Conservation (phyloP, 1,139 yeast genomes). For the Torulaspora pretoriensis region DNA sequence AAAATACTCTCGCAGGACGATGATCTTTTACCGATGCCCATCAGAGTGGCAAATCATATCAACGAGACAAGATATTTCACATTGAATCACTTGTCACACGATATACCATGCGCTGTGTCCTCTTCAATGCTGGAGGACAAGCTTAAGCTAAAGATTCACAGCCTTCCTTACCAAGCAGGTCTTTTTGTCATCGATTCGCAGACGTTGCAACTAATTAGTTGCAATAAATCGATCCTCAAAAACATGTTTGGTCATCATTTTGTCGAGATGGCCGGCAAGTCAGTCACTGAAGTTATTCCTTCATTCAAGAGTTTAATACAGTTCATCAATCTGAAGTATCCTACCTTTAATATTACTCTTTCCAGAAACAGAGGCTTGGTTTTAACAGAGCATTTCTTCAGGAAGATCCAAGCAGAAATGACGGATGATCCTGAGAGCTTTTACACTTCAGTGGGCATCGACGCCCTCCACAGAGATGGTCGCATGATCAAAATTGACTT, state of each 20-base stretch:
- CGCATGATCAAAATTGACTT: slow-evolving; percentile 61
- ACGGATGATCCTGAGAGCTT: slow-evolving; percentile 38
- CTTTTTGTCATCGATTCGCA: slow-evolving; percentile 55
- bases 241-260: slow-evolving; percentile 66
- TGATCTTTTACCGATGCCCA: slow-evolving; percentile 38
- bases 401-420: slow-evolving; percentile 46
- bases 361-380: slow-evolving; percentile 48
- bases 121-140: slow-evolving; percentile 50
- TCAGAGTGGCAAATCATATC: slow-evolving; percentile 42
- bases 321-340: slow-evolving; percentile 45
- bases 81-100: slow-evolving; percentile 42
- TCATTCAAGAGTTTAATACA: slow-evolving; percentile 53
- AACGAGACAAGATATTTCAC: slow-evolving; percentile 63
- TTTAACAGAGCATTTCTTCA: slow-evolving; percentile 83
- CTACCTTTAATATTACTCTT: slow-evolving; percentile 37
- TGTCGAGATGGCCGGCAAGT: slow-evolving; percentile 47
- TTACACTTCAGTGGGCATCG: slow-evolving; percentile 60
- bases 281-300: slow-evolving; percentile 61
- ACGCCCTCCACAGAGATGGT: slow-evolving; percentile 70
- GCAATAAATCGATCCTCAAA: slow-evolving; percentile 74
- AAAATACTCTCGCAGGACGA: slow-evolving; percentile 34
- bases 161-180: slow-evolving; percentile 85
- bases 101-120: slow-evolving; percentile 67
- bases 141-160: slow-evolving; percentile 55
- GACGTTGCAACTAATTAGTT: slow-evolving; percentile 34